Conservation (phyloP, 2,329 filamentous ascomycete species). For the Helicocarpus griseus region DNA sequence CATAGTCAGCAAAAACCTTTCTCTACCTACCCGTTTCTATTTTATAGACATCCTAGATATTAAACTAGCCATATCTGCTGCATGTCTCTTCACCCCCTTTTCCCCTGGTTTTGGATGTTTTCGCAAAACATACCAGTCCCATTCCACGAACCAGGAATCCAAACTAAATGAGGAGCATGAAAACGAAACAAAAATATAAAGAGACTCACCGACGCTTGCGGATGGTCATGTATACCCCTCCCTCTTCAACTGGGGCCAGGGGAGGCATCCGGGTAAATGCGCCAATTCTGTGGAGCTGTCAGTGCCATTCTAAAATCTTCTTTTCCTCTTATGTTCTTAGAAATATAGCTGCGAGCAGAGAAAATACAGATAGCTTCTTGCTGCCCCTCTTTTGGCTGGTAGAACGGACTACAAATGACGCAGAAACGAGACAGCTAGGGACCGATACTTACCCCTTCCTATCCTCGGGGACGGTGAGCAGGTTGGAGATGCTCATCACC, state of each 20-base stretch:
- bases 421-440: neutral
- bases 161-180: too few relatives aligned
- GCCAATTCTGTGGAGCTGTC: neutral
- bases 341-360: neutral
- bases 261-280: neutral
- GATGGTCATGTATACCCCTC: neutral
- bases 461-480: neutral
- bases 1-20: too few relatives aligned
- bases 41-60: too few relatives aligned
- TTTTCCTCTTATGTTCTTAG: neutral
- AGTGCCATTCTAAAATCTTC: neutral
- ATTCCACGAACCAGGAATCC: too few relatives aligned
- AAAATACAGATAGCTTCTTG: neutral
- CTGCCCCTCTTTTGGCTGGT: neutral
- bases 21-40: too few relatives aligned
- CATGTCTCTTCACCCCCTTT: too few relatives aligned
- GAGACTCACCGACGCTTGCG: neutral
- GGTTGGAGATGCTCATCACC: neutral
- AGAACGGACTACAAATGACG: neutral
- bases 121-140: too few relatives aligned
- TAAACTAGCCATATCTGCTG: too few relatives aligned
- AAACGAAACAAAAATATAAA: too few relatives aligned
- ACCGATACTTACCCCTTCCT: neutral
- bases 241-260: neutral
- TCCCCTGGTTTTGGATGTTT: too few relatives aligned